These are phyloP conservation scores for Omphalea diandra DNA, from an alignment of 441 rosid species.

Conservation along the genomic window DNA sequence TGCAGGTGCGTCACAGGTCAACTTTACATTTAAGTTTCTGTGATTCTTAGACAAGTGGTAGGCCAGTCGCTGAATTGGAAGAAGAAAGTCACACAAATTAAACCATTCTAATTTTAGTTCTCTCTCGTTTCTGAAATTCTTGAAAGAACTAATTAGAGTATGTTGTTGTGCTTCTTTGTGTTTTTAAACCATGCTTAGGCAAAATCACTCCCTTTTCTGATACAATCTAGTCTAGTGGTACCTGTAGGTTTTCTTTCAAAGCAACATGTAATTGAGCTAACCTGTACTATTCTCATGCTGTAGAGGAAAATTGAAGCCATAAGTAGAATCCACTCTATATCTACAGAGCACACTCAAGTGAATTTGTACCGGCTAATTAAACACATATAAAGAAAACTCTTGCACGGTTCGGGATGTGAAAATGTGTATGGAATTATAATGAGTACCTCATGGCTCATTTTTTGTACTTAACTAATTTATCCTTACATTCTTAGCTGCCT, in stretches of 20 bases:
- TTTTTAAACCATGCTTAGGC: background rate
- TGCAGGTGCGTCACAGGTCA: constrained; percentile 41
- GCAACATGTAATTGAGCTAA: too few relatives aligned
- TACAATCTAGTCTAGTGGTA: background rate
- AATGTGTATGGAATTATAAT: background rate
- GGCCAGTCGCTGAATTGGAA: background rate
- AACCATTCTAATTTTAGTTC: too few relatives aligned
- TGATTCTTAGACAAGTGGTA: constrained; percentile 2
- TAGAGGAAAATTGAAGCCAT: background rate
- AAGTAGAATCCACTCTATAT: background rate
- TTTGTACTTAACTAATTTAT: background rate
- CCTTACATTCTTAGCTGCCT: background rate
- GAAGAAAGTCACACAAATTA: background rate
- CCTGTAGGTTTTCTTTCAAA: background rate
- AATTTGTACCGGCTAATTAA: background rate
- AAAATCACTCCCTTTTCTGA: background rate
- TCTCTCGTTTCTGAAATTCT: constrained; percentile 5
- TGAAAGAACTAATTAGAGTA: background rate
- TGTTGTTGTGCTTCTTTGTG: background rate
- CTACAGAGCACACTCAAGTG: background rate
- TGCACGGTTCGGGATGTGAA: background rate
- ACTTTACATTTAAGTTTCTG: too few relatives aligned
- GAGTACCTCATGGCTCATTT: background rate
- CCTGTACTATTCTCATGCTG: background rate
- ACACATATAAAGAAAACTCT: background rate